Base-by-base conservation (phyloP, 768 basidiomycete genomes). In the Kwoniella botswanensis region DNA sequence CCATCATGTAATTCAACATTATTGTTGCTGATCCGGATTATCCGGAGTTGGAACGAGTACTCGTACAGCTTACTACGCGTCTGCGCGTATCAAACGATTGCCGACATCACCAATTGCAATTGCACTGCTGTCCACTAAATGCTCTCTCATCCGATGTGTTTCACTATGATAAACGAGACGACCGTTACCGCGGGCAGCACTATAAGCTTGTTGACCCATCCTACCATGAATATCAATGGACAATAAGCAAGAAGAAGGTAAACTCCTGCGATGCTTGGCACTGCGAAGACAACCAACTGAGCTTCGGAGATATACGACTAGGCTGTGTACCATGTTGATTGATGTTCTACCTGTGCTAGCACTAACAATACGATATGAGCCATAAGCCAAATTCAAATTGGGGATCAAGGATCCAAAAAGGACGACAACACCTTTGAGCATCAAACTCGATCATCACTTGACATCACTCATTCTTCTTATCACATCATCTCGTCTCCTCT, bases 381-480 rank as follows among this genome's bases (percentile, higher is more conserved):
- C 26, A 24, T n/a, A 15, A 50, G 54, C 54, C 54, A 56, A 56
- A 56, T 11, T 13, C 54, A 1, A 26, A 26, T 0, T 22, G n/a
- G 54, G 54, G n/a, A 22, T 12, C 11, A 4, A 13, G 29, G 7
- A 58, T 26, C 21, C 13, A 58, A 26, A 2, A 12, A 56, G 12
- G 24, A 29, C 24, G 41, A 15, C 57, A 58, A 21, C 29, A 26
- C 57, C 57, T 58, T 58, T 58, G 57, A 35, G 10, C 29, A 35
- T 58, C 26, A 58, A 29, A 35, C 24, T 58, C 57, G 13, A 50
- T 50, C 46, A 50, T 50, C 46, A 50, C 46, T 50, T 50, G 46
- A 50, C 46, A 50, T 50, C 12, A 50, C 46, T 50, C 13, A 50
- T 50, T 15, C 46, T 0, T 50, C 46, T 50, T 50, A 2, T 17